Evolutionary conservation across 2,329 filamentous ascomycete genomes (phyloP).

Genomic region (Coniochaeta pulveracea): DNA sequence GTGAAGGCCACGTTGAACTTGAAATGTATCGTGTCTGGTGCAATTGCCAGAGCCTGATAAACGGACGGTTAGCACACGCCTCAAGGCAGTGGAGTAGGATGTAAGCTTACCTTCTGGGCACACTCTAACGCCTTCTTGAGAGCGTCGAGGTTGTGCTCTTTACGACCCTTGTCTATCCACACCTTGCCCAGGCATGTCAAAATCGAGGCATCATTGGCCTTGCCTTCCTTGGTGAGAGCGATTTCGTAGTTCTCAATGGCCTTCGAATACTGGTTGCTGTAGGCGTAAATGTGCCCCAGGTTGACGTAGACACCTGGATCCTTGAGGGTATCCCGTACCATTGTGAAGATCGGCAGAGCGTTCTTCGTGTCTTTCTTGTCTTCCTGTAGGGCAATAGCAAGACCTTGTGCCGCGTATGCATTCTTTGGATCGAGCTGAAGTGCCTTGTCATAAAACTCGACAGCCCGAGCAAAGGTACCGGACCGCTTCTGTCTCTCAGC

Average conservation of each 20-base stretch:
- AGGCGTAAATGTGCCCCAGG: constrained; percentile 83
- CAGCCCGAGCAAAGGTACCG: constrained; percentile 77
- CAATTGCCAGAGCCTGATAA: constrained; percentile 57
- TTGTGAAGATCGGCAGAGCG: constrained; percentile 79
- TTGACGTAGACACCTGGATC: constrained; percentile 87
- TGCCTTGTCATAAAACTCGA: constrained; percentile 98
- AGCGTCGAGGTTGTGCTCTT: constrained; percentile 44
- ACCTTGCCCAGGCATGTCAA: constrained; percentile 79
- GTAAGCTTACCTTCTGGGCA: constrained; percentile 51
- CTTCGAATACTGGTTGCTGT: constrained; percentile 80
- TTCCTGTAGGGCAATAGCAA: constrained; percentile 88
- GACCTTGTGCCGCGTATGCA: constrained; percentile 89
- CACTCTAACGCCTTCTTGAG: constrained; percentile 47
- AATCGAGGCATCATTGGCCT: constrained; percentile 62
- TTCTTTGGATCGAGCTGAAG: constrained; percentile 91
- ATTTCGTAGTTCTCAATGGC: constrained; percentile 92
- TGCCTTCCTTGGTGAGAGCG: constrained; percentile 68
- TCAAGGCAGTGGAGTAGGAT: background rate
- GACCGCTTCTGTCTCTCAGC: constrained; percentile 83
- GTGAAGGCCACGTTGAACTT: constrained; percentile 98
- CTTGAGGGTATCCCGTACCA: constrained; percentile 80
- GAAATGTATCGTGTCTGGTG: constrained; percentile 78
- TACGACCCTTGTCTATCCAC: constrained; percentile 70
- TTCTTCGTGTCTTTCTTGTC: constrained; percentile 82
- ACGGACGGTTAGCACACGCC: background rate